Conservation (phyloP, 768 basidiomycete genomes). For the Antrodiella citrinella region DNA sequence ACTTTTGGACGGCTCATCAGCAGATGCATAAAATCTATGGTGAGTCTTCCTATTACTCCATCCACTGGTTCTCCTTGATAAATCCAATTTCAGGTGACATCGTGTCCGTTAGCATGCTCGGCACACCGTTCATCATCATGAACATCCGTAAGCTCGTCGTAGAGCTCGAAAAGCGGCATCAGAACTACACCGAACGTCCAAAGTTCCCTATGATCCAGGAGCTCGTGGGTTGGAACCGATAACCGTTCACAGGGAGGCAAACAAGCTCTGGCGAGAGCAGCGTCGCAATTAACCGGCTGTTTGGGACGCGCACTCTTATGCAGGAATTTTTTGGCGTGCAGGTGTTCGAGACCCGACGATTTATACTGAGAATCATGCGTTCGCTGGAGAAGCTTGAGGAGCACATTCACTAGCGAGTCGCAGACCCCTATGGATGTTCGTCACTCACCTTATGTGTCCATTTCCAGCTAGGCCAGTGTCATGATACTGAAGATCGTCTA, state of each 20-base stretch:
- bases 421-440: too few relatives aligned
- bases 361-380: not conserved
- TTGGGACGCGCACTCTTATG: not conserved
- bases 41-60: conserved; percentile 1
- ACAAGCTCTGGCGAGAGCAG: not conserved
- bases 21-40: conserved; percentile 5
- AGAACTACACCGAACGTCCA: not conserved
- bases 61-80: not conserved
- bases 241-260: not conserved
- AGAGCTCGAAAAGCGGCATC: not conserved
- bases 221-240: not conserved
- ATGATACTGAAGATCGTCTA: not conserved
- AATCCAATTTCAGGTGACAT: not conserved
- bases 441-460: too few relatives aligned
- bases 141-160: not conserved
- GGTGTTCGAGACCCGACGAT: not conserved
- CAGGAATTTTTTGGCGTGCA: not conserved
- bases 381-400: not conserved
- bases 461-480: not conserved
- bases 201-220: not conserved
- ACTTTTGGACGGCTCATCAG: conserved; percentile 7
- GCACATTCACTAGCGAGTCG: not conserved
- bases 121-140: not conserved
- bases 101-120: not conserved
- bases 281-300: not conserved